These are phyloP conservation scores for Cladophialophora carrionii DNA, from an alignment of 2,329 filamentous ascomycete species.

Conservation along the genomic window DNA sequence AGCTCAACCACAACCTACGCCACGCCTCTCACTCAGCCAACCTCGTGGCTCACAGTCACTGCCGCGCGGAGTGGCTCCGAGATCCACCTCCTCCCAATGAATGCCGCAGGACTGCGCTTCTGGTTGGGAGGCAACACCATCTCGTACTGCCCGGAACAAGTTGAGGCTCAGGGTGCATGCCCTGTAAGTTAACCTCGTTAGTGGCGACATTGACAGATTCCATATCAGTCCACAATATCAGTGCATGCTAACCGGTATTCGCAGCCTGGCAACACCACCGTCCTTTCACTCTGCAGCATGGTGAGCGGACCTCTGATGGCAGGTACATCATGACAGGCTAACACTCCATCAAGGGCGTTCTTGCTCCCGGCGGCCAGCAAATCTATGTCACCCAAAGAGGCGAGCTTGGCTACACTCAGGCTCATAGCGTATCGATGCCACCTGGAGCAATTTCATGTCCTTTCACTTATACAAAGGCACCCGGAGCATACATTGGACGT, in stretches of 20 bases:
- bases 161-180: constrained; percentile 45
- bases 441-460: constrained; percentile 55
- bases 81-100: constrained; percentile 54
- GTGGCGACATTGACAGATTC: neutral
- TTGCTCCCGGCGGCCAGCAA: constrained; percentile 66
- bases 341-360: constrained; percentile 47
- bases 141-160: constrained; percentile 55
- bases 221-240: neutral
- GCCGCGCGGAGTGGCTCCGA: constrained; percentile 53
- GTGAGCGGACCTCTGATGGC: constrained; percentile 35
- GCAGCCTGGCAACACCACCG: constrained; percentile 51
- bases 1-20: constrained; percentile 21
- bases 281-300: constrained; percentile 47
- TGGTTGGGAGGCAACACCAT: constrained; percentile 54
- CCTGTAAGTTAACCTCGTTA: constrained; percentile 38
- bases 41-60: constrained; percentile 50
- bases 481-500: constrained; percentile 39
- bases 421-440: constrained; percentile 60
- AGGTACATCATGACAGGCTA: neutral
- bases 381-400: constrained; percentile 62
- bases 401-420: constrained; percentile 58
- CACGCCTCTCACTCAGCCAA: constrained; percentile 26
- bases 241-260: neutral
- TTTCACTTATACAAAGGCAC: constrained; percentile 49
- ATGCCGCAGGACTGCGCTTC: constrained; percentile 55